Evolutionary conservation across 768 basidiomycete species (phyloP), one percentile per base, ranked within the genome.

Genomic region (Russula sp.): DNA sequence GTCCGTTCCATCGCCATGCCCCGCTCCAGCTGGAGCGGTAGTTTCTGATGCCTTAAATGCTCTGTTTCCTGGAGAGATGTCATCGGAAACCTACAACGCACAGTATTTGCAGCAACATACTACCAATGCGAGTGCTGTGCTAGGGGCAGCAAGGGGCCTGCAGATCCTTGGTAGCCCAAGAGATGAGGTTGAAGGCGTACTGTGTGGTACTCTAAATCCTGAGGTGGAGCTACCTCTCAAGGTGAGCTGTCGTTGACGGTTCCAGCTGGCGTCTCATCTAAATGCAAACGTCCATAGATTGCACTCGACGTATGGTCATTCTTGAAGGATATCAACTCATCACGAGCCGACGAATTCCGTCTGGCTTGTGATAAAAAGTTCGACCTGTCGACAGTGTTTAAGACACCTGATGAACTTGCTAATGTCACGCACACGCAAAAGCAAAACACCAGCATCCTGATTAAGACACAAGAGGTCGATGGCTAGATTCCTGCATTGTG

Each of bases 31-130:
- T 16, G 81, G 80, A 7, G 69, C 80, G 0, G 72, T 85, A 9
- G 75, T 91, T 56, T 72, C 77, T 0, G 77, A 81, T 20, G 69
- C 79, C 0, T 65, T 88, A 16, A 57, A 77, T 1, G 73, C 77
- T 48, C 69, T 92, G 48, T 73, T 92, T 5, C 84, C 90, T 0
- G 76, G 75, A 1, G 81, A 81, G 32, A 66, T 85, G 2, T 79
- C 85, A 0, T 69, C 84, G n/a, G 84, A 88, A 47, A 80, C 79
- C 0, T 88, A 80, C 76, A 94, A 90, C 70, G 81, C 85, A 18
- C 83, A 89, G 64, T 93, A 87, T 72, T 79, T 93, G 13, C 89
- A 94, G 70, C 77, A 70, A 16, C 80, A 88, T 63, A 75, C 84
- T 0, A 68, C 73, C 0, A 79, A 79, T 10, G 77, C 83, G 0